Conservation (phyloP, 345 rosid genomes). For the Physaria fendleri region DNA sequence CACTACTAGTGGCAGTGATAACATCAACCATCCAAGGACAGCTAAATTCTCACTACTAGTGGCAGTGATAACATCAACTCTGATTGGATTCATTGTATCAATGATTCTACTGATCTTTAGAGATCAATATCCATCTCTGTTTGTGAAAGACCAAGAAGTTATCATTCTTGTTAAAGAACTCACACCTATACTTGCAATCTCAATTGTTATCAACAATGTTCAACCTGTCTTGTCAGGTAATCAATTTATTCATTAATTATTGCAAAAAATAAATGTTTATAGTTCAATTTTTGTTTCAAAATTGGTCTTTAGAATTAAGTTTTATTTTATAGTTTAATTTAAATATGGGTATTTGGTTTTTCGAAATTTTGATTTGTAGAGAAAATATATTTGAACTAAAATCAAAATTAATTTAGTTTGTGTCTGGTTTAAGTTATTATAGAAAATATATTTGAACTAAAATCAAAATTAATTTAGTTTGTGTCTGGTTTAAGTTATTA, state of each 20-base stretch:
- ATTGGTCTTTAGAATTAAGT: neutral
- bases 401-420: too few species aligned
- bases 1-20: conserved; percentile 55
- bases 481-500: too few species aligned
- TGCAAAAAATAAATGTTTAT: neutral
- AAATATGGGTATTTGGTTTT: neutral
- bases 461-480: too few species aligned
- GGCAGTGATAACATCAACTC: conserved; percentile 48
- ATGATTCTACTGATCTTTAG: conserved; percentile 33
- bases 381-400: too few species aligned
- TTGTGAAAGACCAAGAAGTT: conserved; percentile 45
- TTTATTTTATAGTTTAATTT: too few species aligned
- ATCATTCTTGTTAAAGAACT: conserved; percentile 42
- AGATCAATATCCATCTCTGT: conserved; percentile 48
- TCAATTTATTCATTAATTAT: neutral
- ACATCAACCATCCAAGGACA: conserved; percentile 58
- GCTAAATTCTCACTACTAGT: conserved; percentile 59
- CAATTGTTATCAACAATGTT: conserved; percentile 55
- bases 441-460: too few species aligned
- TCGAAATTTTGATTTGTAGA: too few species aligned
- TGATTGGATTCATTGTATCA: conserved; percentile 46
- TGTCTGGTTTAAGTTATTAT: too few species aligned
- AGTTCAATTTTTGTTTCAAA: neutral
- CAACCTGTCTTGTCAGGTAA: conserved; percentile 91
- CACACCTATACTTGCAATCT: conserved; percentile 58